Evolutionary conservation across 257 asterid species (phyloP), one percentile per base, ranked within the genome.

Genomic region (Cynanchum wilfordii): DNA sequence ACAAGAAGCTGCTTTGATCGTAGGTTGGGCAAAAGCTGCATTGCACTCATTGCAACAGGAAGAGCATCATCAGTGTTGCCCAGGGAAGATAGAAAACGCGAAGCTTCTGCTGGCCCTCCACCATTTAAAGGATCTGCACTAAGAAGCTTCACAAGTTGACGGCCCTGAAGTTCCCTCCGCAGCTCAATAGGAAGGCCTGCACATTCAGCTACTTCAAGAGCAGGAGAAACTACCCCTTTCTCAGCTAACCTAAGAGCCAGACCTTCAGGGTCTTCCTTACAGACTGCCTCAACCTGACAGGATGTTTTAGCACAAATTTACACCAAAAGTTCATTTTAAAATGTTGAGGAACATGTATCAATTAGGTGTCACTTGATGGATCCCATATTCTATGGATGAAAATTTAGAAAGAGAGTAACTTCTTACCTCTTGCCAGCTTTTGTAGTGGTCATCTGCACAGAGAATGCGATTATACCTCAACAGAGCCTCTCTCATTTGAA

Each of bases 41-140:
- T 94, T 76, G 99, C 97, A 80, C 97, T 89, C 84, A 94, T 91
- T 78, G 99, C 99, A 77, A 91, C 99, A 42, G 99, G 96, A 80
- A 94, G 80, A 82, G 97, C 97, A 85, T 94, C 99, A 68, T 89
- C 96, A 80, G 96, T 79, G 79, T 91, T 96, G 49, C 91, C 95
- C 33, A 94, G 84, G 69, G 97, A 88, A 67, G 97, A 91, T 73
- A 94, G 96, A 84, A 94, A 94, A 66, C 99, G 96, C 40, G 99
- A 94, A 70, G 99, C 99, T 87, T 89, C 99, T 50, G 99, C 99
- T 69, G 99, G 99, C 69, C 99, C 99, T 58, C 99, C 99, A 33
- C 99, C 99, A 40, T 81, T 88, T 77, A 94, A 84, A 78, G 99
- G 99, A 79, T 94, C 99, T 55, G 96, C 96, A 70, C 86, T 91